Conservation (phyloP, 1,284 basidiomycete species). For the Spongispora temasekensis region DNA sequence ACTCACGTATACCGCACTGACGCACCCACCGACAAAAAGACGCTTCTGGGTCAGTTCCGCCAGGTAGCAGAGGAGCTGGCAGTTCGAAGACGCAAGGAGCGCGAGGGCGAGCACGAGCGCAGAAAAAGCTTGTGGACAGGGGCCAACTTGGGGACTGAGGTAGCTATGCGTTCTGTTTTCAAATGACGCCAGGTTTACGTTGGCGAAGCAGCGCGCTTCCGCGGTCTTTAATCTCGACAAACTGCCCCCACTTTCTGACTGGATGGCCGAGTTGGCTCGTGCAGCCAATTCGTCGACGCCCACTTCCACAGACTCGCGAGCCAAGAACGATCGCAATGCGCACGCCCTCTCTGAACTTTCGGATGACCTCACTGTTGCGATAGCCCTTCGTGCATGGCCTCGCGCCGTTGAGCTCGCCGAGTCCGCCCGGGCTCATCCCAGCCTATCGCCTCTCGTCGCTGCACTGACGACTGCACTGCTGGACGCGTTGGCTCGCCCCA, state of each 20-base stretch:
- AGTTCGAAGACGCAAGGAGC: slow-evolving; percentile 86
- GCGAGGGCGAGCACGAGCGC: slow-evolving; percentile 87
- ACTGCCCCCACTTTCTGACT: slow-evolving; percentile 61
- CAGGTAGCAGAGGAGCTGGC: slow-evolving; percentile 91
- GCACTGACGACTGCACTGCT: slow-evolving; percentile 76
- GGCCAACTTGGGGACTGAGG: slow-evolving; percentile 59
- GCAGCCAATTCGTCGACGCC: slow-evolving; percentile 31
- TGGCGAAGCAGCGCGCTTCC: slow-evolving; percentile 38
- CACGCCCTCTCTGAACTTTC: slow-evolving; percentile 89
- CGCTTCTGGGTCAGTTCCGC: slow-evolving; percentile 82
- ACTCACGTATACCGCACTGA: slow-evolving; percentile 92
- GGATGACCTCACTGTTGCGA: slow-evolving; percentile 90
- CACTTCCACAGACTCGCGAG: slow-evolving; percentile 41
- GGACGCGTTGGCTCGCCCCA: slow-evolving; percentile 70
- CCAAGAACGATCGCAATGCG: slow-evolving; percentile 74
- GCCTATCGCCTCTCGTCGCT: slow-evolving; percentile 65
- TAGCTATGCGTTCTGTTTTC: slow-evolving; percentile 37
- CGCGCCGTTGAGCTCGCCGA: slow-evolving; percentile 84
- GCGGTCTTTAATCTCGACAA: slow-evolving; percentile 34
- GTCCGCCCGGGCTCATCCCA: slow-evolving; percentile 71
- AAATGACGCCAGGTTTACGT: slow-evolving; percentile 17
- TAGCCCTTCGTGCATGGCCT: slow-evolving; percentile 88
- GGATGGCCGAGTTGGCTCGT: slow-evolving; percentile 65
- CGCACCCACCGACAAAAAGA: slow-evolving; percentile 81
- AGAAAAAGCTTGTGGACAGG: slow-evolving; percentile 77